These are phyloP conservation scores for Tolypocladium guangdongense DNA, from an alignment of 2,329 filamentous ascomycete species.

Conservation along the genomic window DNA sequence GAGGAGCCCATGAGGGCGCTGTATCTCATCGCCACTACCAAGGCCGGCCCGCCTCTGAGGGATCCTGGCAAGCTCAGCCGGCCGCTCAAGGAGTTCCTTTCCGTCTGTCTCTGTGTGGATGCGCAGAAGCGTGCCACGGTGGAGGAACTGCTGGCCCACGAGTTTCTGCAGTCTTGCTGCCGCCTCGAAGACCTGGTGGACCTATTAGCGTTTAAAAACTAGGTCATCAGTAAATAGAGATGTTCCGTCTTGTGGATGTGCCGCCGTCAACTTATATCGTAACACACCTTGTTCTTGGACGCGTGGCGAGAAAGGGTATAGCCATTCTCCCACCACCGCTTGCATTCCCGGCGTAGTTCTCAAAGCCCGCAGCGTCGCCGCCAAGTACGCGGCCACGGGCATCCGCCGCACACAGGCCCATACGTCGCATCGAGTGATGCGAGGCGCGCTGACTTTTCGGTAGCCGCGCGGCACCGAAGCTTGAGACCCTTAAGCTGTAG, in stretches of 20 bases:
- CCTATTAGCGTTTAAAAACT: slow-evolving; percentile 70
- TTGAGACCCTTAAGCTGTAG: too few relatives aligned
- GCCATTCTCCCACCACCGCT: too few relatives aligned
- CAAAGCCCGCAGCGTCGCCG: too few relatives aligned
- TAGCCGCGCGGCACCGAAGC: too few relatives aligned
- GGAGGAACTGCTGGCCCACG: slow-evolving; percentile 78
- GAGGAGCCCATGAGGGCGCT: slow-evolving; percentile 95
- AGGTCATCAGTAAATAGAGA: background rate
- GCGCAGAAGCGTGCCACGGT: slow-evolving; percentile 90
- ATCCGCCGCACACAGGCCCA: too few relatives aligned
- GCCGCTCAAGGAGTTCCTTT: slow-evolving; percentile 94
- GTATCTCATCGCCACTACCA: slow-evolving; percentile 96
- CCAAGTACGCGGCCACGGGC: too few relatives aligned
- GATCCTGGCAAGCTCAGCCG: slow-evolving; percentile 96
- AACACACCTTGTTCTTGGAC: too few relatives aligned
- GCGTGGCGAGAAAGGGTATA: too few relatives aligned
- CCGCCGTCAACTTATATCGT: too few relatives aligned
- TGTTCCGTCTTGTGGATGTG: background rate
- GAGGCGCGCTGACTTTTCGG: too few relatives aligned
- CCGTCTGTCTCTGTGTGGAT: slow-evolving; percentile 91
- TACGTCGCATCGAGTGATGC: too few relatives aligned
- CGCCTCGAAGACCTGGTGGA: slow-evolving; percentile 72
- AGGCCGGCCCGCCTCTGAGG: slow-evolving; percentile 80
- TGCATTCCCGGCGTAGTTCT: too few relatives aligned
- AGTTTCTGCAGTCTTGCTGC: slow-evolving; percentile 90